Conservation (phyloP, 441 rosid species). For the Euphorbia schlechtendalii region DNA sequence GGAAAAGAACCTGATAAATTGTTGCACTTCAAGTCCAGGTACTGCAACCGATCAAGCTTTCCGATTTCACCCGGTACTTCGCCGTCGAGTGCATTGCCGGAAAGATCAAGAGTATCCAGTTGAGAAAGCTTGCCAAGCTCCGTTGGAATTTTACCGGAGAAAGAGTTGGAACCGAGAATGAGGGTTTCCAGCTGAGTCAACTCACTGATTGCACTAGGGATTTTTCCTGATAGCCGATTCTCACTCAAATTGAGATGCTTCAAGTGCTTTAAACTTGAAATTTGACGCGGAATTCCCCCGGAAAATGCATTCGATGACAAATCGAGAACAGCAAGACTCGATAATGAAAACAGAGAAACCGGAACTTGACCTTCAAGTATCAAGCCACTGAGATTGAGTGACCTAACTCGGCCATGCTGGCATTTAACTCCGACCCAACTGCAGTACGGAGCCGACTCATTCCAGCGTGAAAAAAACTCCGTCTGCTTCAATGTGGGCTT, state of each 20-base stretch:
- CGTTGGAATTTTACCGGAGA: slow-evolving; percentile 48
- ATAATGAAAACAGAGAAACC: slow-evolving; percentile 48
- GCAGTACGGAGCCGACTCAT: slow-evolving; percentile 36
- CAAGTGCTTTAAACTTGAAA: slow-evolving; percentile 29
- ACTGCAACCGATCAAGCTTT: slow-evolving; percentile 38
- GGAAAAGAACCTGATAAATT: slow-evolving; percentile 58
- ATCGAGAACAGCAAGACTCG: slow-evolving; percentile 46
- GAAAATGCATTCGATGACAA: slow-evolving; percentile 44
- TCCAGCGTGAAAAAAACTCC: slow-evolving; percentile 55
- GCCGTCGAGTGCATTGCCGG: slow-evolving; percentile 51
- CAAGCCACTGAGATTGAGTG: slow-evolving; percentile 36
- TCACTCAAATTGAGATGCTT: slow-evolving; percentile 31
- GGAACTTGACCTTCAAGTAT: slow-evolving; percentile 41
- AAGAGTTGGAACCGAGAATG: slow-evolving; percentile 39
- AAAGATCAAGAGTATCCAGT: slow-evolving; percentile 57
- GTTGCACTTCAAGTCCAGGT: slow-evolving; percentile 57
- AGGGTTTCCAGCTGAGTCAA: slow-evolving; percentile 39
- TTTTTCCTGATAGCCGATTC: slow-evolving; percentile 36
- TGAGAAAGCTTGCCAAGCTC: slow-evolving; percentile 37
- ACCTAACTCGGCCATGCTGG: slow-evolving; percentile 35
- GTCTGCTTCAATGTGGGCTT: slow-evolving; percentile 40
- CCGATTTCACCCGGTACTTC: slow-evolving; percentile 40
- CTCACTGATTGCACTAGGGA: slow-evolving; percentile 36
- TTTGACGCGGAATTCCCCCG: slow-evolving; percentile 36
- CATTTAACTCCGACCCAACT: slow-evolving; percentile 73